Evolutionary conservation across 495 filamentous ascomycete species (phyloP), one percentile per base, ranked within the genome.

Genomic region (Lasiosphaeria hispida): DNA sequence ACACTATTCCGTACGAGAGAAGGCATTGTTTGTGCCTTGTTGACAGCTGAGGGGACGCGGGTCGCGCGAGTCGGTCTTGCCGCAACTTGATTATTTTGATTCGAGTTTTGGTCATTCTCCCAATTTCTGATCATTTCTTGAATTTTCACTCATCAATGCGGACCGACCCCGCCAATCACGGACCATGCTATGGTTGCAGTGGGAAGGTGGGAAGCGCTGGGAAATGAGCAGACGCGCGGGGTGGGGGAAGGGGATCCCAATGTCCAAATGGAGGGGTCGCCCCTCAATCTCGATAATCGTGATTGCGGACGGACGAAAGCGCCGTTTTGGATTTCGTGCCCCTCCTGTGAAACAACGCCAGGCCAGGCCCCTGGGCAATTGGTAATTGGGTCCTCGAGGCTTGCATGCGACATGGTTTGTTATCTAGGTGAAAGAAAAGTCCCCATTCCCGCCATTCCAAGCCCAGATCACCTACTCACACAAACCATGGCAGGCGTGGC

Each of bases 101-200:
- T 40, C 4, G 17, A 10, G 2, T 8, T 40, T 13, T 40, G 36
- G 15, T 10, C 49, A 23, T 45, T 30, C 23, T 30, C 5, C 5
- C 5, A 30, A 30, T 30, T 30, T 30, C 23, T 30, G 23, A 5
- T 30, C 23, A 30, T 30, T 30, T 30, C 23, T 30, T 30, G 23
- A 30, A 30, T 30, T 30, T 30, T 30, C 23, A 30, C 23, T 30
- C 23, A 5, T 30, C 23, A 30, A 30, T 30, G 23, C 23, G 23
- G 23, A 30, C 23, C 23, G 5, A 30, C 4, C 55, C 55, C 13
- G n/a, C 58, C 58, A 60, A 60, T 55, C 51, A 55, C n/a, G 38
- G 35, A 36, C 18, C 43, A 17, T 6, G 13, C n/a, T 1, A 11
- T 18, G 30, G 54, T 40, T 17, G 18, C 13, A 30, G 23, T 30